Base-by-base conservation (phyloP, 1,139 yeast genomes). In the Geotrichum restrictum region DNA sequence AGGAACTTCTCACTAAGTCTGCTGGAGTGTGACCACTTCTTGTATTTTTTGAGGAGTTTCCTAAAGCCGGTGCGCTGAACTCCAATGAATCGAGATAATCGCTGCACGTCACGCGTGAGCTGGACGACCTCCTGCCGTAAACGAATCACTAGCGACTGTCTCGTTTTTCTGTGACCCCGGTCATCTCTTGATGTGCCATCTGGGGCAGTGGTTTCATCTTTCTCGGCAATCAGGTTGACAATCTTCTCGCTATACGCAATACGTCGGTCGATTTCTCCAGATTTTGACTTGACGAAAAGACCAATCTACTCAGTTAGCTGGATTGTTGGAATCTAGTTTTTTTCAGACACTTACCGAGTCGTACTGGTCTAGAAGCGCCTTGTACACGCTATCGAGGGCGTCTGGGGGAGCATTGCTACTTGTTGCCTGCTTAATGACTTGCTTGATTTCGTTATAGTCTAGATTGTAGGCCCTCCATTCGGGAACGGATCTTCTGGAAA, bases 391-490 rank as follows among this genome's bases (percentile, higher is more conserved):
- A 27, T 58, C 57, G 33, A 60, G 59, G 7, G 55, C 51, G 34
- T 47, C 56, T n/a, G 56, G 43, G 32, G 60, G 49, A 14, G 58
- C 56, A 45, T 57, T 55, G 34, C 45, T 65, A 0, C 74, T 69
- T 2, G 84, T 80, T 29, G 77, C 79, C 43, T 68, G 62, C 61
- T 81, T 77, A 55, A 86, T 85, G 45, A 78, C 74, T 3, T 71
- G 69, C 67, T 88, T 88, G 57, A 89, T 70, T 51, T 82, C 87
- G 60, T 87, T 84, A 68, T 91, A 91, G 65, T 88, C 91, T 42
- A 91, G 75, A 68, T 89, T 88, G 69, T 87, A 84, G 58, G 81
- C 79, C 63, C 79, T 79, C 97, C 97, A 91, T 70, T 88, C 94
- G 1, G 94, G 91, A 38, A 88, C 85, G 8, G 96, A 85, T 61